A percentile compares a stretch with the other conserved stretches of the same genome.
phyloP scores from a whole-genome alignment of 805 yeast species.

The Yamadazyma nakazawae region DNA sequence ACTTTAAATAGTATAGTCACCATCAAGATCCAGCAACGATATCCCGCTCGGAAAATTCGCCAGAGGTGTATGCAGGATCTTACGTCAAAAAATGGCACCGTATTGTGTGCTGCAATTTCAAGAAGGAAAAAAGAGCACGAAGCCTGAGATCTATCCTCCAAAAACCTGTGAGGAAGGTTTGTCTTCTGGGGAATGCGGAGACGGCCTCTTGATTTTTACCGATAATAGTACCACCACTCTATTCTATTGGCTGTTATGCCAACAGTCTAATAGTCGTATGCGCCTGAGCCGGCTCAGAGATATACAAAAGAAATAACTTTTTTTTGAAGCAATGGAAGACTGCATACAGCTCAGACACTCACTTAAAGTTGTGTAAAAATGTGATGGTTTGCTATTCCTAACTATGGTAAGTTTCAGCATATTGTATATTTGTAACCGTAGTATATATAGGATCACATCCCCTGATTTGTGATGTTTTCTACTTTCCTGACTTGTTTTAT shows the following conservation, averaged over 20 bases:
- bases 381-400: conserved; percentile 3
- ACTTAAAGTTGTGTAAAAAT: not conserved
- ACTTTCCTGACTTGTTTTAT: not conserved
- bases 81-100: not conserved
- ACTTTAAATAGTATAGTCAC: not conserved
- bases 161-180: too few species aligned
- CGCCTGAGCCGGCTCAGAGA: not conserved
- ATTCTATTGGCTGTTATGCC: too few species aligned
- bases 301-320: not conserved
- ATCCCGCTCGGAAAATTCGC: not conserved
- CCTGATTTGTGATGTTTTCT: not conserved
- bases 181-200: not conserved
- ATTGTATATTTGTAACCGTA: not conserved
- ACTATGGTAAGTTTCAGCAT: not conserved
- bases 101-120: not conserved
- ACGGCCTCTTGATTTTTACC: not conserved
- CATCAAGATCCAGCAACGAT: not conserved
- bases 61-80: not conserved
- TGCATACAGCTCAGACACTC: conserved; percentile 1
- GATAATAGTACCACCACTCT: not conserved
- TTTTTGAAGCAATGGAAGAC: conserved; percentile 3
- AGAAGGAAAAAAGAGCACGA: too few species aligned
- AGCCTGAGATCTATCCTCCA: not conserved
- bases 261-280: too few species aligned
- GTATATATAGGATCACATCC: not conserved